phyloP scores from a whole-genome alignment of 139 green algal species.

The Coelastrella sp. region DNA sequence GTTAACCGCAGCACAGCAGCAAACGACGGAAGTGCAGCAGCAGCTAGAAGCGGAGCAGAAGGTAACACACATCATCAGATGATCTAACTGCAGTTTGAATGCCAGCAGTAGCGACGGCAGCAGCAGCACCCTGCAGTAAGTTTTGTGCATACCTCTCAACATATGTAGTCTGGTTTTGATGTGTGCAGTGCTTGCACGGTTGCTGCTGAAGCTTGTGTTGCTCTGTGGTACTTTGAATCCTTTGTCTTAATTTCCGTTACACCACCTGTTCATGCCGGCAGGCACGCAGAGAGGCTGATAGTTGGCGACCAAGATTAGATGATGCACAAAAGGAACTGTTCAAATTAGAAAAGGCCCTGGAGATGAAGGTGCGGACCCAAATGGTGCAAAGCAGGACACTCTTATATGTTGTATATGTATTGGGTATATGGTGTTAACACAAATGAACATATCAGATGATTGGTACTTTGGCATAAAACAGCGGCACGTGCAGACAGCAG shows the following conservation, averaged over 20 bases:
- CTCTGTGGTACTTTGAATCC: not conserved
- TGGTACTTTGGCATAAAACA: too few species aligned
- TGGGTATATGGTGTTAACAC: not conserved
- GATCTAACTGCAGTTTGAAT: too few species aligned
- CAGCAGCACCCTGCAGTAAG: not conserved
- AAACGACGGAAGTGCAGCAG: conserved; percentile 15
- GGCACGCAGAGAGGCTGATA: conserved; percentile 25
- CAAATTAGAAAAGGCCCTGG: conserved; percentile 35
- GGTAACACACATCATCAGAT: not conserved
- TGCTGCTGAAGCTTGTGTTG: not conserved
- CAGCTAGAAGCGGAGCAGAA: conserved; percentile 2
- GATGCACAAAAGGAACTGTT: conserved; percentile 9
- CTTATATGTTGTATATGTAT: not conserved
- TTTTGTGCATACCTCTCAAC: not conserved
- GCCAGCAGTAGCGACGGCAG: not conserved
- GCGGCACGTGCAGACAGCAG: not conserved
- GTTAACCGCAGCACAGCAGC: not conserved
- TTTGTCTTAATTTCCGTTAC: not conserved
- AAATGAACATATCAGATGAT: not conserved
- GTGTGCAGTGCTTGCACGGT: too few species aligned
- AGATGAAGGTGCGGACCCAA: conserved; percentile 10
- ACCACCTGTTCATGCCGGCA: not conserved
- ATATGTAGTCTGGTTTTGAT: not conserved
- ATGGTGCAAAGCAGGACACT: not conserved
- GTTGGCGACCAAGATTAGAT: conserved; percentile 17